Conservation (phyloP, 805 yeast species). For the Metschnikowia matae region DNA sequence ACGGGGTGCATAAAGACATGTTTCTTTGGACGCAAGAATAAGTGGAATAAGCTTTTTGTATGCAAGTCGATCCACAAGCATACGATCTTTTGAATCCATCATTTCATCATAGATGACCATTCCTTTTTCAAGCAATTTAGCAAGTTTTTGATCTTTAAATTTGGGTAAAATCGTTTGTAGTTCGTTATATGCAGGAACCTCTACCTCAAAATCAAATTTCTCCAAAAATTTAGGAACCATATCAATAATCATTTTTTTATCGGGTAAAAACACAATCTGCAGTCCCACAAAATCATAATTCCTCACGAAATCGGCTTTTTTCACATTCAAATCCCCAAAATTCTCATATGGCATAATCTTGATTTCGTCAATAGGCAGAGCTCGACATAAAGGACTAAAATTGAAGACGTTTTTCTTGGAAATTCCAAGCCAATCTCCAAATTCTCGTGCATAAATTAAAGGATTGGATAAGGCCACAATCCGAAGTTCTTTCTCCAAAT, state of each 20-base stretch:
- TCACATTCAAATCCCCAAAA: not conserved
- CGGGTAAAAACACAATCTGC: constrained; percentile 51
- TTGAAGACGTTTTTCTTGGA: constrained; percentile 58
- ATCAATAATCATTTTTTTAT: constrained; percentile 30
- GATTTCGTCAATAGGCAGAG: constrained; percentile 51
- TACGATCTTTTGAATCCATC: constrained; percentile 54
- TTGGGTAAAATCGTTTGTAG: not conserved
- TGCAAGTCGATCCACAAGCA: constrained; percentile 52
- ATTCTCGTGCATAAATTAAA: constrained; percentile 68
- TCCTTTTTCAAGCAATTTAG: constrained; percentile 39
- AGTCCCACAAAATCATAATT: not conserved
- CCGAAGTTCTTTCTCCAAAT: constrained; percentile 52
- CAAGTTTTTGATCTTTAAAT: constrained; percentile 7
- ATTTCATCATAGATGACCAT: constrained; percentile 58
- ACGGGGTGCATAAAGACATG: constrained; percentile 46
- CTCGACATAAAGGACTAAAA: constrained; percentile 61
- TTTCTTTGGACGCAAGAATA: constrained; percentile 60
- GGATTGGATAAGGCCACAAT: constrained; percentile 69
- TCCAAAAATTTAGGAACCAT: constrained; percentile 7
- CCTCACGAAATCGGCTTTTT: constrained; percentile 4
- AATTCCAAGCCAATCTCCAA: constrained; percentile 86
- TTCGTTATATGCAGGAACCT: not conserved
- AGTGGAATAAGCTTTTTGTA: constrained; percentile 48
- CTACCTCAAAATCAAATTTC: too few relatives aligned
- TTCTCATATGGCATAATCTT: constrained; percentile 42